These are phyloP conservation scores for Rhodomyrtus tomentosa DNA, from an alignment of 345 rosid species.

Conservation along the genomic window DNA sequence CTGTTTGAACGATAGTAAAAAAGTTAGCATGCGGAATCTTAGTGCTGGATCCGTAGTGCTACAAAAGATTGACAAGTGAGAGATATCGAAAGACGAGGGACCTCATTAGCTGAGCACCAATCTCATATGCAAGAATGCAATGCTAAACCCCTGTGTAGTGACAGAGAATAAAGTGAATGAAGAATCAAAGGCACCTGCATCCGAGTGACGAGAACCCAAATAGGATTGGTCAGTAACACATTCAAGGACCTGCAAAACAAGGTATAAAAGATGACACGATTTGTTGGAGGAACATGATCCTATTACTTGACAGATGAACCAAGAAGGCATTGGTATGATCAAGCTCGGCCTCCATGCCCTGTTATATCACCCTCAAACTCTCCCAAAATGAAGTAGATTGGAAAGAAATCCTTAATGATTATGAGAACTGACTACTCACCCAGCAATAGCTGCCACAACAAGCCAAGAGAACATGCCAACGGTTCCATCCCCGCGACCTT, in stretches of 20 bases:
- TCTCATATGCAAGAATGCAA: neutral
- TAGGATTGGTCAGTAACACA: constrained; percentile 50
- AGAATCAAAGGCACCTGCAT: constrained; percentile 38
- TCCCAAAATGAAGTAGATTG: neutral
- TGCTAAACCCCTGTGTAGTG: neutral
- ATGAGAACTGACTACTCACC: constrained; percentile 18
- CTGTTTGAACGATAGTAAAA: neutral
- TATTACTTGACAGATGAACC: neutral
- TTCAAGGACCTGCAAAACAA: constrained; percentile 45
- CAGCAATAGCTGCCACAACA: constrained; percentile 54
- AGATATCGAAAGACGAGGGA: neutral
- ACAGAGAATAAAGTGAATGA: neutral
- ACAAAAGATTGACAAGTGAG: neutral
- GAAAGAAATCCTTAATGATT: neutral
- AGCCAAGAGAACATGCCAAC: constrained; percentile 64
- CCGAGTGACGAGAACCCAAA: constrained; percentile 67
- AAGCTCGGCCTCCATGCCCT: neutral
- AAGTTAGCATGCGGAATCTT: neutral
- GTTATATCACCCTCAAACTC: neutral
- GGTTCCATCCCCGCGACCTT: constrained; percentile 46
- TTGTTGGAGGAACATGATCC: neutral
- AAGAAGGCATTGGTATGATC: neutral
- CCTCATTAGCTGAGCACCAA: neutral
- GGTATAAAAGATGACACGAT: neutral
- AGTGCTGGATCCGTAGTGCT: neutral